Base-by-base conservation (phyloP, 495 filamentous ascomycete species). In the Friedmanniomyces simplex region DNA sequence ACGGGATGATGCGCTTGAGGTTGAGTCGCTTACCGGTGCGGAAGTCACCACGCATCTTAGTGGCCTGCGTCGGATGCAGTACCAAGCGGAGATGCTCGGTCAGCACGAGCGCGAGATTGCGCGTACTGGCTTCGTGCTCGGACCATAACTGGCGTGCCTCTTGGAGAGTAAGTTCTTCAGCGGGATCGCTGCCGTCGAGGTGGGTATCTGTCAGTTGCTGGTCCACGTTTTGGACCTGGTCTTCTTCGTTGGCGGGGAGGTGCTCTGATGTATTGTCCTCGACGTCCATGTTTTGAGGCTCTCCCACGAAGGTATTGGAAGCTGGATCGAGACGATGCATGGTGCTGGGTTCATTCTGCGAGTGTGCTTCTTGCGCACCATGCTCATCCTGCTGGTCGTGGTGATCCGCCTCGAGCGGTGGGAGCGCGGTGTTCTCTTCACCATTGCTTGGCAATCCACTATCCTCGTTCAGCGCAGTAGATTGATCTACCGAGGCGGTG, bases 1-100 rank as follows among this genome's bases (percentile, higher is more conserved):
- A 99, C 0, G 94, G 91, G 62, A 99, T 97, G 71, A 99, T 99
- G 48, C 91, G 87, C 69, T 95, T 96, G 74, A 99, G 94, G 72
- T 97, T 97, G 63, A 99, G 87, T 1, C 94, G 87, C 68, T 99
- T 97, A 51, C 94, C 94, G 0, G 94, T 97, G 65, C 91, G 87
- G 78, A 93, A 97, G 68, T 95, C 89, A 58, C 94, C 94, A 1
- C 91, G 89, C 64, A 97, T 85, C 67, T 96, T 99, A 43, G 94
- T 95, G 20, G 94, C 91, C 45, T 91, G 83, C 0, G 93, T 96
- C 0, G 94, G 94, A 1, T 88, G 85, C 18, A 99, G 83, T 67
- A 99, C 96, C 26, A 99, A 83, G 32, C 91, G 88, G 32, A 99
- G 84, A 63, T 97, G 93, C 58, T 94, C 90, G 22, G 90, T 95